A percentile compares a stretch with the other conserved stretches of the same genome.
Conservation (phyloP, 2,329 filamentous ascomycete genomes). For the Colletotrichum echinochloae region DNA sequence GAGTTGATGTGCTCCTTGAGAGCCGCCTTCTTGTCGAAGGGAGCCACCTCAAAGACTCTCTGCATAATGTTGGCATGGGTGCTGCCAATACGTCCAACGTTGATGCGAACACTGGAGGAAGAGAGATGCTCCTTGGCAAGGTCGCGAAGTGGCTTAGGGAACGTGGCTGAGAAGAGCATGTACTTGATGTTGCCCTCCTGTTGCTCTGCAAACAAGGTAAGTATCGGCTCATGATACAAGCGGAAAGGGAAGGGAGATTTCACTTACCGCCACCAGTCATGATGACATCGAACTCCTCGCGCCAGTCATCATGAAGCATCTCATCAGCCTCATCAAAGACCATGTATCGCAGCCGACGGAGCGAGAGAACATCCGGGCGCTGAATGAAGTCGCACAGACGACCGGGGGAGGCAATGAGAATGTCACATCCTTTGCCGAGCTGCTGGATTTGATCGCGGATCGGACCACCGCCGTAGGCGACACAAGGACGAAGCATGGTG, state of each 20-base stretch:
- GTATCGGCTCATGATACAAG: constrained; percentile 1
- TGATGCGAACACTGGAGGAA: constrained; percentile 80
- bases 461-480: constrained; percentile 87
- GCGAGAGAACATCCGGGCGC: constrained; percentile 74
- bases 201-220: constrained; percentile 67
- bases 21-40: constrained; percentile 74
- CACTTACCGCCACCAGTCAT: constrained; percentile 82
- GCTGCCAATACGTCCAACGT: constrained; percentile 87
- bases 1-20: constrained; percentile 79
- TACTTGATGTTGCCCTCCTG: constrained; percentile 77
- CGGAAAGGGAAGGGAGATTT: background rate
- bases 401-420: constrained; percentile 89
- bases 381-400: constrained; percentile 87
- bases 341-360: constrained; percentile 81
- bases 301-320: constrained; percentile 85
- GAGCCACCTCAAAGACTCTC: constrained; percentile 75
- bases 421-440: constrained; percentile 85
- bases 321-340: constrained; percentile 97
- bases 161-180: constrained; percentile 95
- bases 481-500: constrained; percentile 91
- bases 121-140: constrained; percentile 83
- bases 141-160: constrained; percentile 82
- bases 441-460: constrained; percentile 76
- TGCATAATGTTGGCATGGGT: constrained; percentile 88
- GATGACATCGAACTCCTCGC: constrained; percentile 78